Evolutionary conservation across 225 moss, liverwort and hornwort genomes (phyloP), one percentile per base, ranked within the genome.

Genomic region (Bryoerythrophyllum caledonicum): DNA sequence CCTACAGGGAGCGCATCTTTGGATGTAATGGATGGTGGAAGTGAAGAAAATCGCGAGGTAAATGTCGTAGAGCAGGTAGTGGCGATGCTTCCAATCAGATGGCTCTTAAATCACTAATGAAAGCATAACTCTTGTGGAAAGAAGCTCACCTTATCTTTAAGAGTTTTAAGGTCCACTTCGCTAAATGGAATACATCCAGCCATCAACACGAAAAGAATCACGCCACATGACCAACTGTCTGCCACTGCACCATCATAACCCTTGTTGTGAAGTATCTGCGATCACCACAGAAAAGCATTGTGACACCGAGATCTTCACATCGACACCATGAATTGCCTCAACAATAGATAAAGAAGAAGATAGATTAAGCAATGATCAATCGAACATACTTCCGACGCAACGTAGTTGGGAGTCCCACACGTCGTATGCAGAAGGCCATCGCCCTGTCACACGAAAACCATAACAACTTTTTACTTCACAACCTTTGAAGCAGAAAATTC

Each of bases 381-480:
- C n/a, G n/a, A 27, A 77, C 78, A 12, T 76, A 90, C 93, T 86
- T 96, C 94, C 6, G 96, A 94, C 55, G 94, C 94, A 41, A 96
- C 94, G 82, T 96, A 94, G 65, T 96, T 96, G 34, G 94, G 94
- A 60, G 94, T 96, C 55, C 96, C 94, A 86, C 94, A 96, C 24
- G 89, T 92, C 10, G 96, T 96, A 65, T 96, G 94, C 75, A 96
- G 84, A 65, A 96, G 86, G 63, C 94, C 94, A 77, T 96, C 96
- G 77, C 83, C 93, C 93, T 96, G 89, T 75, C n/a, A n/a, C n/a
- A n/a, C n/a, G n/a, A n/a, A n/a, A n/a, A n/a, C n/a, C n/a, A n/a
- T n/a, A n/a, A n/a, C n/a, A n/a, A n/a, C n/a, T 60, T 10, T 28
- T 35, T 63, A 49, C 56, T 55, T 75, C 38, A 79, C 40, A 65